phyloP scores from a whole-genome alignment of 306 rosid species.

The Acacia melanoxylon region DNA sequence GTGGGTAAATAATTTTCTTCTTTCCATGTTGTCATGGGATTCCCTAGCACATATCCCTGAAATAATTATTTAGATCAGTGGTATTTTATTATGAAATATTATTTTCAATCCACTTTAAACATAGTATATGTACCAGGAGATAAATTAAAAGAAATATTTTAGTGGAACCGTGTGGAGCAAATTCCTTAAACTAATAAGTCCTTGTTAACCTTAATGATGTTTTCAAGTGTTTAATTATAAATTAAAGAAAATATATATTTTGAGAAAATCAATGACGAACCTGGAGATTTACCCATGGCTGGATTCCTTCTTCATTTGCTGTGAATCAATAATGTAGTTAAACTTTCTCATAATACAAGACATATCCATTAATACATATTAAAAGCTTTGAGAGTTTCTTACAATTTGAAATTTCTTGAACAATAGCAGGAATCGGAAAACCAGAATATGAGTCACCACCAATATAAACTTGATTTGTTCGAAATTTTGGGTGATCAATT shows the following conservation, averaged over 20 bases:
- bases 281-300: neutral
- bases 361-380: neutral
- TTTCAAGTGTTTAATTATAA: no score
- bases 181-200: neutral
- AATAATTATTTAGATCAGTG: no score
- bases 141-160: neutral
- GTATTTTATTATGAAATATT: no score
- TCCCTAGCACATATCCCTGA: neutral
- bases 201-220: neutral
- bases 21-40: neutral
- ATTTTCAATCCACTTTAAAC: neutral
- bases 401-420: slow-evolving; percentile 47
- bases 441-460: slow-evolving; percentile 64
- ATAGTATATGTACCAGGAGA: no score
- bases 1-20: neutral
- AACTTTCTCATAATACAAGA: neutral
- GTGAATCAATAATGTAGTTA: neutral
- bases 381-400: neutral
- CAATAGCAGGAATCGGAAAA: slow-evolving; percentile 38
- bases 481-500: slow-evolving; percentile 21
- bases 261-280: neutral
- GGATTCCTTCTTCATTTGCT: neutral
- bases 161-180: neutral
- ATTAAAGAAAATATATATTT: neutral
- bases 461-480: slow-evolving; percentile 41